phyloP scores from a whole-genome alignment of 2,329 filamentous ascomycete species.

The Microthyrium microscopicum region DNA sequence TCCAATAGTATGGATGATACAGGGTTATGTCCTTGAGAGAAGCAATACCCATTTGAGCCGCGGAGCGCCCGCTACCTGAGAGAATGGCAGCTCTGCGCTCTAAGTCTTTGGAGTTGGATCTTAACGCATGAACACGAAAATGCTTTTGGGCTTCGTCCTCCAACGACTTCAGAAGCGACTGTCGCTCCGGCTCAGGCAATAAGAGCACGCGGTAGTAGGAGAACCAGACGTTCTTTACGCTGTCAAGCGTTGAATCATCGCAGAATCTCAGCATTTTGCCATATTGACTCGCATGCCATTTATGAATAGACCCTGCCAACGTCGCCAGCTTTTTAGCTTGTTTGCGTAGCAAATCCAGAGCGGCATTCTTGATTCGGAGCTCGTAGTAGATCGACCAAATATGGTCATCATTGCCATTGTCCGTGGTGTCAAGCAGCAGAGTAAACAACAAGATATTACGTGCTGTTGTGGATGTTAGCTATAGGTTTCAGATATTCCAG shows the following conservation, averaged over 20 bases:
- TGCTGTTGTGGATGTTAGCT: too few species aligned
- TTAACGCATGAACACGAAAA: too few species aligned
- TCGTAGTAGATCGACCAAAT: conserved; percentile 43
- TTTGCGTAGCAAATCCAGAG: conserved; percentile 20
- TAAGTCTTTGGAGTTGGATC: too few species aligned
- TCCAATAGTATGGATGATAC: too few species aligned
- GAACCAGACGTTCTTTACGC: conserved; percentile 26
- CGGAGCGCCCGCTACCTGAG: too few species aligned
- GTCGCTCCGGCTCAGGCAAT: too few species aligned
- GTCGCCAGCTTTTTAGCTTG: conserved; percentile 30
- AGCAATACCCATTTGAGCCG: too few species aligned
- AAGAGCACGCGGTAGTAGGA: conserved; percentile 16
- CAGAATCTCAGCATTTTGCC: conserved; percentile 31
- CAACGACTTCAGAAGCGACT: too few species aligned
- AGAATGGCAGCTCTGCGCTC: too few species aligned
- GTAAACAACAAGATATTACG: conserved; percentile 39
- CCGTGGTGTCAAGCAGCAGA: conserved; percentile 29
- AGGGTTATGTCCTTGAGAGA: too few species aligned
- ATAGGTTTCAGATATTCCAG: too few species aligned
- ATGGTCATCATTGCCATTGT: conserved; percentile 13
- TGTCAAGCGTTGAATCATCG: conserved; percentile 28
- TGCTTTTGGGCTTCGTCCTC: too few species aligned
- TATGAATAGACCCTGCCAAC: conserved; percentile 21
- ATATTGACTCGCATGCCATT: conserved; percentile 32
- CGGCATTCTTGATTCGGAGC: conserved; percentile 25